Percentiles rank a stretch among this genome's conserved stretches.
These are phyloP conservation scores for Inonotus obliquus DNA, from an alignment of 1,284 basidiomycete genomes.

Conservation along the genomic window DNA sequence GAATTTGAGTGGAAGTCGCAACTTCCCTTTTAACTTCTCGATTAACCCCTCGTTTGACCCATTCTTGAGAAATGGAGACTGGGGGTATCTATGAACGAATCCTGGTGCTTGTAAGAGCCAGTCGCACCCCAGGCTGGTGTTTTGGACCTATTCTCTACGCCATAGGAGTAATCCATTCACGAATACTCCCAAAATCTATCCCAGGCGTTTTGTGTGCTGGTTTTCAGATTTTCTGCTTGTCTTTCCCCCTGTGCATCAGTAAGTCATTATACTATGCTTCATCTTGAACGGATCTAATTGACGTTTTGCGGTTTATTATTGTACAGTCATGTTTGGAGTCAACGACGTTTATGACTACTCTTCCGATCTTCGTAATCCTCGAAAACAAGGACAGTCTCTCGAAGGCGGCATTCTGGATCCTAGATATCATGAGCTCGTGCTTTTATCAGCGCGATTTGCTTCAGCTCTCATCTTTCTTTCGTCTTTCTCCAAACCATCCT, in stretches of 20 bases:
- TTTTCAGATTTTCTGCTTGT: conserved; percentile 20
- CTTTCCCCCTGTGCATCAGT: conserved; percentile 21
- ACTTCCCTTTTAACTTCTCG: too few relatives aligned
- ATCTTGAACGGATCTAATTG: conserved; percentile 4
- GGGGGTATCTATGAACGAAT: neutral
- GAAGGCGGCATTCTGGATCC: conserved; percentile 24
- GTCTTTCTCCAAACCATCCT: conserved; percentile 11
- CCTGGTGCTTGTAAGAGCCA: conserved; percentile 13
- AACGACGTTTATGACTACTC: conserved; percentile 26
- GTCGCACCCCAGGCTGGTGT: conserved; percentile 24
- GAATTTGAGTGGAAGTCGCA: too few relatives aligned
- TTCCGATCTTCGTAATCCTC: conserved; percentile 23
- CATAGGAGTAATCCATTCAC: conserved; percentile 25
- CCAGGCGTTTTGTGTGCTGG: conserved; percentile 14
- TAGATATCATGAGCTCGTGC: conserved; percentile 21
- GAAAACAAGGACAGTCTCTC: conserved; percentile 22
- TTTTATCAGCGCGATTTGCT: conserved; percentile 20
- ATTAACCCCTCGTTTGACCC: too few relatives aligned
- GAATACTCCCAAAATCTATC: conserved; percentile 18
- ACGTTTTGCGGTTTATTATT: neutral
- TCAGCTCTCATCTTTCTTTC: conserved; percentile 19
- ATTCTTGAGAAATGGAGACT: neutral
- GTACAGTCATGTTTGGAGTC: conserved; percentile 25
- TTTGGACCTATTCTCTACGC: conserved; percentile 26
- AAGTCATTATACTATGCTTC: neutral